Evolutionary conservation across 192 early-diverging fungal genomes (phyloP).

Genomic region (Rhizophlyctis rosea): DNA sequence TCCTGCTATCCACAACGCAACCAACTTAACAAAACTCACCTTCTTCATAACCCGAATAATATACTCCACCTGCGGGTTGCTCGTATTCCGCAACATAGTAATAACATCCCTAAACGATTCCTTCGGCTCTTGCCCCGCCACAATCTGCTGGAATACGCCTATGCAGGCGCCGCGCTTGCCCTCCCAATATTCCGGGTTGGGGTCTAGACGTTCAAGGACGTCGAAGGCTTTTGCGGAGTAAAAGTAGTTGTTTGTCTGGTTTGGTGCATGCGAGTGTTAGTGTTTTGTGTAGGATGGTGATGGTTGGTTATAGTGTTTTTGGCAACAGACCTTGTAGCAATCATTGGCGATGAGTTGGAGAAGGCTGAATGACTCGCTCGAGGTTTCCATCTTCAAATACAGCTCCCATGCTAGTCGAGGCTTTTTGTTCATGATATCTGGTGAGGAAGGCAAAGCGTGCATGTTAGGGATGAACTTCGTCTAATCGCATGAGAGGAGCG

Average conservation of each 20-base stretch:
- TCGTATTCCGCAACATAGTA: conserved; percentile 50
- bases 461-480: conserved; percentile 11
- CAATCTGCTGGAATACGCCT: conserved; percentile 53
- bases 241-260: conserved; percentile 45
- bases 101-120: conserved; percentile 54
- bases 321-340: conserved; percentile 52
- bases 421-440: conserved; percentile 66
- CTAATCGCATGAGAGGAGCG: not conserved
- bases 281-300: conserved; percentile 5
- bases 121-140: conserved; percentile 47
- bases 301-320: not conserved
- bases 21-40: conserved; percentile 13
- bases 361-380: conserved; percentile 60
- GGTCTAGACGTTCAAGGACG: conserved; percentile 60
- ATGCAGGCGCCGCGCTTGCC: conserved; percentile 64
- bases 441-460: not conserved
- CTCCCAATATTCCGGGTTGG: conserved; percentile 64
- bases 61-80: conserved; percentile 63
- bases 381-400: conserved; percentile 66
- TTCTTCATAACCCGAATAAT: conserved; percentile 60
- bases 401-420: conserved; percentile 59
- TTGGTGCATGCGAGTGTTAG: not conserved
- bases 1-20: not conserved
- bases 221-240: conserved; percentile 62
- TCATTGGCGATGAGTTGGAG: conserved; percentile 62